phyloP scores from a whole-genome alignment of 192 early-diverging fungal species.

The Pecoramyces ruminantium region DNA sequence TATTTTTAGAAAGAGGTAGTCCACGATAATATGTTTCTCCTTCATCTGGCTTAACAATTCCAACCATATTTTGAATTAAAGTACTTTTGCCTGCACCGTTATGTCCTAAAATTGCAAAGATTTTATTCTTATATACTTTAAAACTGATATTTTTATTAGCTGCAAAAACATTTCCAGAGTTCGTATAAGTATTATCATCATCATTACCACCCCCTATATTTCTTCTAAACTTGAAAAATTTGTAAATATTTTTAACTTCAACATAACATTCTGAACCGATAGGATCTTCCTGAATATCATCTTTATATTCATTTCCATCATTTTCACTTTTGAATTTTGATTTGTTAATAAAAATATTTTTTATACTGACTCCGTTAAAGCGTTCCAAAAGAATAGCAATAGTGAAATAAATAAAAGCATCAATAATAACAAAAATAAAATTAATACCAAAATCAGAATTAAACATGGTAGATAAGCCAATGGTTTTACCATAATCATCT shows the following conservation, averaged over 20 bases:
- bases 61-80: not conserved
- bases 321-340: too few relatives aligned
- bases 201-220: not conserved
- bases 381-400: too few relatives aligned
- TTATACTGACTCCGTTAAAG: too few relatives aligned
- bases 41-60: not conserved
- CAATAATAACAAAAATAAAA: too few relatives aligned
- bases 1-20: not conserved
- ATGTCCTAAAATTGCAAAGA: not conserved
- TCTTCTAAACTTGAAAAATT: not conserved
- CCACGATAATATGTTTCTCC: not conserved
- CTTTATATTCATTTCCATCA: too few relatives aligned
- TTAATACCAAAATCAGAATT: too few relatives aligned
- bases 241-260: not conserved
- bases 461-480: too few relatives aligned
- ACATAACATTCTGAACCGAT: not conserved
- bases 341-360: too few relatives aligned
- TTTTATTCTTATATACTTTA: not conserved
- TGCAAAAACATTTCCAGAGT: not conserved
- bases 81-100: not conserved
- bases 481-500: too few relatives aligned
- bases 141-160: not conserved
- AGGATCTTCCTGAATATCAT: too few relatives aligned
- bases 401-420: too few relatives aligned
- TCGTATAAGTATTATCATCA: not conserved